phyloP scores from a whole-genome alignment of 345 rosid species.

The Dipteronia dyeriana region DNA sequence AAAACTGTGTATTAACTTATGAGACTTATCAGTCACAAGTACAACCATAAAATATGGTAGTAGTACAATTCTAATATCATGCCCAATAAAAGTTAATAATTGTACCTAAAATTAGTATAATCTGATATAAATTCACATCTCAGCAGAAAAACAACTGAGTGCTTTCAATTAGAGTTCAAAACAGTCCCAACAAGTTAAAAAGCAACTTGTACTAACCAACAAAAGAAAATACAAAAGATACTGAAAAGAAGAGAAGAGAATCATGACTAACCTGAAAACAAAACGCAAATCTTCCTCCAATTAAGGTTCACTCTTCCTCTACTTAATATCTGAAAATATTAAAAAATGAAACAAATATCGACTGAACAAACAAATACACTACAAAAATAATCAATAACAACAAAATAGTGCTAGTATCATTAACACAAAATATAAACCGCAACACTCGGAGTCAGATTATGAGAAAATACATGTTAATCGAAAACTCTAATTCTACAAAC shows the following conservation, averaged over 20 bases:
- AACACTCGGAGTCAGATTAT: not conserved
- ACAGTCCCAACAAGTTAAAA: slow-evolving; percentile 13
- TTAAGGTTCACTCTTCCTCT: slow-evolving; percentile 3
- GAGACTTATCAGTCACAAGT: slow-evolving; percentile 8
- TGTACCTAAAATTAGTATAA: slow-evolving; percentile 2
- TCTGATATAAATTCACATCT: slow-evolving; percentile 20
- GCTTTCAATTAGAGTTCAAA: slow-evolving; percentile 8
- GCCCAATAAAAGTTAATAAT: not conserved
- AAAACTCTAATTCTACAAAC: not conserved
- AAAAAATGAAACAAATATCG: not conserved
- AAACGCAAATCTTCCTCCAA: not conserved
- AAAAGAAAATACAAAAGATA: slow-evolving; percentile 1
- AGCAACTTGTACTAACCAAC: slow-evolving; percentile 6
- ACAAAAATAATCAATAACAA: not conserved
- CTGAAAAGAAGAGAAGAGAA: not conserved
- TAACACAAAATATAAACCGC: not conserved
- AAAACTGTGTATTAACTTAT: slow-evolving; percentile 2
- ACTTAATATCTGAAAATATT: slow-evolving; percentile 2
- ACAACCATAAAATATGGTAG: slow-evolving; percentile 16
- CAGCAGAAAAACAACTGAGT: slow-evolving; percentile 5
- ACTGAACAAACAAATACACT: not conserved
- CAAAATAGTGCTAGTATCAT: not conserved
- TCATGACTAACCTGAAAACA: slow-evolving; percentile 16
- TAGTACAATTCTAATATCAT: not conserved
- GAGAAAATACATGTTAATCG: not conserved